phyloP scores from a whole-genome alignment of 2,329 filamentous ascomycete species.

The Fusarium drepaniforme region DNA sequence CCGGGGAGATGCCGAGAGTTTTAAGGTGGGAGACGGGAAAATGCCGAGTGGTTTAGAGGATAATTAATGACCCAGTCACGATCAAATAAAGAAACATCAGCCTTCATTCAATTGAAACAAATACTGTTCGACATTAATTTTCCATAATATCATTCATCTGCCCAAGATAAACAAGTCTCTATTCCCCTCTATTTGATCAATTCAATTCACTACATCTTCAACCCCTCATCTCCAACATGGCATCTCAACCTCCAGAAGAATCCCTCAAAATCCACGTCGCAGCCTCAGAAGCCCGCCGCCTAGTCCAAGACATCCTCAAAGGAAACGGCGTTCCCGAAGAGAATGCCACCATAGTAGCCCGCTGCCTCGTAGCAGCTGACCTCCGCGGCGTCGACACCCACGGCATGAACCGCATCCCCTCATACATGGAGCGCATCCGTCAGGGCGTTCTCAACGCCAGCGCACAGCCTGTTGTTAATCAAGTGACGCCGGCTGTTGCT shows the following conservation, averaged over 20 bases:
- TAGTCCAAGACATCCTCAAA: slow-evolving; percentile 66
- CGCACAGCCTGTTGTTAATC: slow-evolving; percentile 68
- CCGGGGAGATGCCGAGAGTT: slow-evolving; percentile 33
- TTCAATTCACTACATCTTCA: background rate
- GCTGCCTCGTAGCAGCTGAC: slow-evolving; percentile 79
- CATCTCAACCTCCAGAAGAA: slow-evolving; percentile 23
- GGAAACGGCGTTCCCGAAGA: slow-evolving; percentile 70
- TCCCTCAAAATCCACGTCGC: slow-evolving; percentile 49
- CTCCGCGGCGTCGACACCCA: slow-evolving; percentile 85
- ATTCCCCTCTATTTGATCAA: too few relatives aligned
- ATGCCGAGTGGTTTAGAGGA: slow-evolving; percentile 7
- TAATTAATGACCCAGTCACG: background rate
- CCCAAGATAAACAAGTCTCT: too few relatives aligned
- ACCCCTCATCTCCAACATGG: slow-evolving; percentile 7
- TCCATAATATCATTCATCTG: background rate
- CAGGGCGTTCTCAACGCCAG: slow-evolving; percentile 74
- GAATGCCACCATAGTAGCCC: slow-evolving; percentile 74
- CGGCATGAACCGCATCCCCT: slow-evolving; percentile 80
- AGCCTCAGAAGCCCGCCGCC: slow-evolving; percentile 56
- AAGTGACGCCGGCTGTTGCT: slow-evolving; percentile 78
- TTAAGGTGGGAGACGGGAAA: slow-evolving; percentile 10
- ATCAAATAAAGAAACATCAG: background rate
- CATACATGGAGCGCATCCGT: slow-evolving; percentile 80
- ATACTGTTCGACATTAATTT: background rate
- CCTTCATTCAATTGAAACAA: background rate